Evolutionary conservation across 352 stramenopile species (phyloP), one percentile per base, ranked within the genome.

Genomic region (Globisporangium spinosum): DNA sequence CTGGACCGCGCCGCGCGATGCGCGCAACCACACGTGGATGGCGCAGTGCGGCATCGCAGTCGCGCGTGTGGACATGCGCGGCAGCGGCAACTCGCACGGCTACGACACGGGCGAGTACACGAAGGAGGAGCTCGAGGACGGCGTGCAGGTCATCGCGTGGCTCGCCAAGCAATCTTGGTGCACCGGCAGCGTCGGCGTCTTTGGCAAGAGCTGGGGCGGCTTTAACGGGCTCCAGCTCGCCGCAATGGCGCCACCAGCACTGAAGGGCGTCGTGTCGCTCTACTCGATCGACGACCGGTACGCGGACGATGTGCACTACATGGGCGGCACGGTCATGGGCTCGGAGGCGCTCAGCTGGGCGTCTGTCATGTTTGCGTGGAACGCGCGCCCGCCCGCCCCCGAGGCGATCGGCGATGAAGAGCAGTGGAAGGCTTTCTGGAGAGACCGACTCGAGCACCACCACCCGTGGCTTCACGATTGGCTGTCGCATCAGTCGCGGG

Each of bases 211-310:
- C 54, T 85, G 78, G 78, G 78, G 78, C 38, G 78, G 78, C 17
- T 83, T 85, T 61, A 85, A 85, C 34, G 78, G 78, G 0, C 63
- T 85, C 32, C 78, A 85, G 67, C 65, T 85, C 66, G 78, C 76
- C 1, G 72, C 72, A n/a, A 73, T 81, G 65, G 62, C 61, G 1
- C 76, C 76, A 1, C 70, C 76, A 7, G 76, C 76, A 55, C 76
- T 83, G 58, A 72, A 71, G 15, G 76, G 77, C 0, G 74, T 85
- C 45, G 70, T 83, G 9, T 85, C 77, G 55, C 74, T 85, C 45
- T 83, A 85, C 69, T 85, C 76, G 22, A 85, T 82, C 56, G 78
- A 85, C 65, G 78, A 85, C 69, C 76, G 78, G 8, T 83, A 83
- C 58, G 74, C 78, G 0, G 76, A 85, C 58, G 78, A 85, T 9